Percentiles rank a stretch among this genome's conserved stretches.
Conservation (phyloP, 139 green algal species). For the Eudorina sp. region DNA sequence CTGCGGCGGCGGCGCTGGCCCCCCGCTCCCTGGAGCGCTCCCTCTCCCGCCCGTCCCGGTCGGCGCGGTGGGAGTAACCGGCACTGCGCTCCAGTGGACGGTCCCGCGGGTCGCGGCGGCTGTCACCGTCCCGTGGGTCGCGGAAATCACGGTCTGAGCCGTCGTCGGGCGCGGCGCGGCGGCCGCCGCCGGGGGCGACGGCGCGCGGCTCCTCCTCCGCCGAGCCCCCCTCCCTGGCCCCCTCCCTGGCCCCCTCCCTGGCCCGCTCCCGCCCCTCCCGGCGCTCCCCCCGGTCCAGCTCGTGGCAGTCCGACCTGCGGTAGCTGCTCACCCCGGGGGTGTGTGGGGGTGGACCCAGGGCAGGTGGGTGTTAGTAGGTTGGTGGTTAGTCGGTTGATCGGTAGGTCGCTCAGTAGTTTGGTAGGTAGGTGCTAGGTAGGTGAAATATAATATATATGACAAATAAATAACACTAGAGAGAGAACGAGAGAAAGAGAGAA, state of each 20-base stretch:
- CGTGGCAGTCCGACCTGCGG: neutral
- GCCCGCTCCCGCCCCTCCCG: neutral
- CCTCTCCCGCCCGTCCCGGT: neutral
- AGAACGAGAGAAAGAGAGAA: too few relatives aligned
- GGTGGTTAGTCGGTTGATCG: too few relatives aligned
- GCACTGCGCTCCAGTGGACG: neutral
- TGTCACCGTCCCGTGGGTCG: neutral
- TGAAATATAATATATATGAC: too few relatives aligned
- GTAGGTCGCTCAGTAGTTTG: too few relatives aligned
- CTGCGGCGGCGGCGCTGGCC: too few relatives aligned
- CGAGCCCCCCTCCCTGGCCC: neutral
- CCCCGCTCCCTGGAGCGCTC: constrained; percentile 1
- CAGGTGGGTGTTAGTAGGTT: too few relatives aligned
- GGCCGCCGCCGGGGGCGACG: neutral
- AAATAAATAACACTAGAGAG: too few relatives aligned
- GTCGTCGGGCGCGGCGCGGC: neutral
- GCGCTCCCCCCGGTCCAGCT: neutral
- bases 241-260: neutral
- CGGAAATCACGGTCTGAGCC: neutral
- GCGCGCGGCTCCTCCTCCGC: neutral
- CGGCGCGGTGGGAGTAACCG: neutral
- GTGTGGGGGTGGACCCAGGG: too few relatives aligned
- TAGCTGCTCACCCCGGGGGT: too few relatives aligned
- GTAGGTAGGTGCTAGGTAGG: too few relatives aligned
- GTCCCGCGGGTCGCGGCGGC: neutral